Conservation (phyloP, 139 green algal species). For the Chlamydomonas schloesseri region DNA sequence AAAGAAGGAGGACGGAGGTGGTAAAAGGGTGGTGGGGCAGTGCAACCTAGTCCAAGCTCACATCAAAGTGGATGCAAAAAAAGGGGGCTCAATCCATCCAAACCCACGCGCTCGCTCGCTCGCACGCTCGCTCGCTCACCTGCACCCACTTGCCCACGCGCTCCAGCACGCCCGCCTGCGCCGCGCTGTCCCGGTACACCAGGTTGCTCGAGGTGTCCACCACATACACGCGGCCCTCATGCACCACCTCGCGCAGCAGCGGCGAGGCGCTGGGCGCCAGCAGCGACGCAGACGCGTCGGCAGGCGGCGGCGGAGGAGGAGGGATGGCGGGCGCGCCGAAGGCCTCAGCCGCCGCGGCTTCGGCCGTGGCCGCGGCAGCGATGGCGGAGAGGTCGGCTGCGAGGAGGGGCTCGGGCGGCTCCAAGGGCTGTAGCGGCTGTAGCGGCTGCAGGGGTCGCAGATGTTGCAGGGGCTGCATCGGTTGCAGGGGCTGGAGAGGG, state of each 20-base stretch:
- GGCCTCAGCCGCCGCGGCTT: too few relatives aligned
- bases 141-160: constrained; percentile 51
- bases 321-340: neutral
- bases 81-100: too few relatives aligned
- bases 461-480: neutral
- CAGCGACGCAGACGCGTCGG: neutral
- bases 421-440: neutral
- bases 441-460: neutral
- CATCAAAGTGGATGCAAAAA: neutral
- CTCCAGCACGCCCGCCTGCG: constrained; percentile 35
- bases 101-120: too few relatives aligned
- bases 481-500: neutral
- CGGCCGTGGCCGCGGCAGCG: neutral
- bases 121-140: neutral
- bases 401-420: neutral
- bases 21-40: neutral
- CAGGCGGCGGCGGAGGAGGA: neutral
- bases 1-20: neutral
- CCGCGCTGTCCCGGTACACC: constrained; percentile 46
- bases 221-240: constrained; percentile 40
- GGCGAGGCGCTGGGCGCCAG: constrained; percentile 23
- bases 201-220: constrained; percentile 29
- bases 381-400: neutral
- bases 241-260: constrained; percentile 44
- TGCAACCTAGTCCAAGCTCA: neutral